Evolutionary conservation across 352 stramenopile genomes (phyloP).

Genomic region (Pythium sp.): DNA sequence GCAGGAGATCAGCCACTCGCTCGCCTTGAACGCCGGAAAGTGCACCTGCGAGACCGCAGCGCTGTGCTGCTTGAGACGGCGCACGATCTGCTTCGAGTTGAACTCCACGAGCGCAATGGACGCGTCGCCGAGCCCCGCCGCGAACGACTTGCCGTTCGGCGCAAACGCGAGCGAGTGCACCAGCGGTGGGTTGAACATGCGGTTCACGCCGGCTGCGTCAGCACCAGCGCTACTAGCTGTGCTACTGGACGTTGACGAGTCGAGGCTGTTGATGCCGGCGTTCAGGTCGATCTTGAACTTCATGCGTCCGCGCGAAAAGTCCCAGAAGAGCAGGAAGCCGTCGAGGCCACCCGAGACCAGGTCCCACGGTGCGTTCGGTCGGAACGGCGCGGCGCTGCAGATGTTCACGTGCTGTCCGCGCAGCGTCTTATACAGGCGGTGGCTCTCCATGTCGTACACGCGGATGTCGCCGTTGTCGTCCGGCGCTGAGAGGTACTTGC

Average conservation of each 20-base stretch:
- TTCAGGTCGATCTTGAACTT: conserved; percentile 75
- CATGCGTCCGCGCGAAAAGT: conserved; percentile 64
- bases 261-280: conserved; percentile 36
- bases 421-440: conserved; percentile 63
- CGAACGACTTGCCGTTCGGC: conserved; percentile 60
- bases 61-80: conserved; percentile 45
- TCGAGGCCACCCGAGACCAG: conserved; percentile 73
- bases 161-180: conserved; percentile 68
- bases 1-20: conserved; percentile 57
- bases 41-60: conserved; percentile 63
- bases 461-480: conserved; percentile 72
- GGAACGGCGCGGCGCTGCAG: conserved; percentile 64
- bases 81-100: conserved; percentile 44
- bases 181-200: conserved; percentile 76
- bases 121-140: conserved; percentile 60
- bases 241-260: not conserved
- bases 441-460: conserved; percentile 57
- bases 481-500: conserved; percentile 56
- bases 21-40: conserved; percentile 45
- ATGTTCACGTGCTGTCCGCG: conserved; percentile 68
- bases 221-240: not conserved
- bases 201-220: conserved; percentile 25
- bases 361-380: conserved; percentile 69
- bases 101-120: conserved; percentile 69
- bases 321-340: conserved; percentile 70